Conservation (phyloP, 2,329 filamentous ascomycete genomes). For the Pseudofabraea citricarpa region DNA sequence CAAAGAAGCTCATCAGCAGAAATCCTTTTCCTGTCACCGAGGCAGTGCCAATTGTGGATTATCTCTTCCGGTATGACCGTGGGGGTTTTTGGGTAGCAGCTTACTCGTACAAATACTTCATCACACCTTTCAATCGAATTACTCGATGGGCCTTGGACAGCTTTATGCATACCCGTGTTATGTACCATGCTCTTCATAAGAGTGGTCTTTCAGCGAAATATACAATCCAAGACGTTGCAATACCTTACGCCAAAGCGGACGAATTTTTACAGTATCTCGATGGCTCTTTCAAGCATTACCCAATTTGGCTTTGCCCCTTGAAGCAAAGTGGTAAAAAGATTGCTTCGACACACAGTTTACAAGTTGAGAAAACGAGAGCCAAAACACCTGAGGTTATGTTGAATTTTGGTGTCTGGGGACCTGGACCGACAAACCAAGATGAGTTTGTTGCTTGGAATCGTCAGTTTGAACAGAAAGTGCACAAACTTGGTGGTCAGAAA, state of each 20-base stretch:
- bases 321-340: constrained; percentile 23
- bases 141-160: constrained; percentile 53
- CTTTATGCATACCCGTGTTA: constrained; percentile 54
- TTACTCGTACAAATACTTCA: constrained; percentile 58
- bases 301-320: constrained; percentile 53
- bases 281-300: constrained; percentile 24
- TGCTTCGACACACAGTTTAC: constrained; percentile 13
- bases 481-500: constrained; percentile 69
- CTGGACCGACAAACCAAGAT: constrained; percentile 48
- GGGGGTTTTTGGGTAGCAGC: constrained; percentile 62
- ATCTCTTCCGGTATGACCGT: constrained; percentile 58
- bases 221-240: constrained; percentile 57
- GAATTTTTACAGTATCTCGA: constrained; percentile 47
- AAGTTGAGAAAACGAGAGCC: constrained; percentile 12
- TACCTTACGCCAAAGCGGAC: constrained; percentile 44
- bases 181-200: constrained; percentile 58
- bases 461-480: constrained; percentile 63
- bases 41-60: constrained; percentile 41
- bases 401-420: constrained; percentile 75
- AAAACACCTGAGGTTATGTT: constrained; percentile 42
- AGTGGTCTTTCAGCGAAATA: constrained; percentile 49
- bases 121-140: constrained; percentile 51
- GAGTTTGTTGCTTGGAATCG: constrained; percentile 67
- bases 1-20: constrained; percentile 25
- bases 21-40: constrained; percentile 27